Evolutionary conservation across 441 rosid species (phyloP), one percentile per base, ranked within the genome.

Genomic region (Geranium incanum): DNA sequence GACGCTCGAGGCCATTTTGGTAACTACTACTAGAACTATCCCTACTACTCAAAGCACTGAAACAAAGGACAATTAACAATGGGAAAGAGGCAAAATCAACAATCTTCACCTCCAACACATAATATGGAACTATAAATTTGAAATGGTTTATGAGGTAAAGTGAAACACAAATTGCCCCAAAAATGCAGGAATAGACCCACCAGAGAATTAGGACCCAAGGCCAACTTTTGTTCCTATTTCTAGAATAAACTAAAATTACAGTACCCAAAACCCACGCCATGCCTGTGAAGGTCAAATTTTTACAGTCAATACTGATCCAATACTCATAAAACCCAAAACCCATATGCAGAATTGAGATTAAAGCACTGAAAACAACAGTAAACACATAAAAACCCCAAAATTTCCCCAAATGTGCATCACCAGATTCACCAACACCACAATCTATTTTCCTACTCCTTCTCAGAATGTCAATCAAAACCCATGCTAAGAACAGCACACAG

Each of bases 151-250:
- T 19, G 23, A 81, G 45, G 69, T 68, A 72, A 69, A 71, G 9
- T 3, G 76, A 74, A 39, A 82, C 80, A 72, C 76, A 80, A 76
- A 85, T 68, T 66, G 71, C 64, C 65, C 41, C 72, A 43, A 75
- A 64, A 41, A 83, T 50, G 52, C 77, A 74, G 72, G 77, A 81
- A 71, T 76, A 72, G 7, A 80, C 59, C 93, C 93, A 86, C 89
- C 89, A 88, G 21, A 85, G 70, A 64, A 81, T 41, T 6, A 88
- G 81, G 5, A 84, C 76, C 4, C 78, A 3, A 64, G 91, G 91
- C 89, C 89, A 84, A 8, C 37, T 73, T 13, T 28, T 28, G 19
- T 71, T 66, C 18, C 28, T 76, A 72, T 74, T 60, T 38, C 68
- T 70, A 6, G 84, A 68, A 76, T 62, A 76, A 28, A 79, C 52